Conservation (phyloP, 2,329 filamentous ascomycete species). For the Alternaria gansuensis region DNA sequence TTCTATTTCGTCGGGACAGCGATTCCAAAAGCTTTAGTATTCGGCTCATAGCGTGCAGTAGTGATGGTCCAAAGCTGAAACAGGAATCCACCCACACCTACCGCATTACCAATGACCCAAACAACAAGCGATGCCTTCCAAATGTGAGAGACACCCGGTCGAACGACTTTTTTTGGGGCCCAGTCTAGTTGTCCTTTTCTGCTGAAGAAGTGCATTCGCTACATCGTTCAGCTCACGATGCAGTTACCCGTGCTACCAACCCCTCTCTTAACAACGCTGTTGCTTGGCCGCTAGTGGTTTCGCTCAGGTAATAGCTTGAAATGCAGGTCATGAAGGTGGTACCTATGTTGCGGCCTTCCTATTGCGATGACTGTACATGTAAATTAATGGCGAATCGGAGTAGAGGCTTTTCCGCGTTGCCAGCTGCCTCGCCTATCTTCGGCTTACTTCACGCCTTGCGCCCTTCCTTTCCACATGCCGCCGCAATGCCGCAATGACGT, state of each 20-base stretch:
- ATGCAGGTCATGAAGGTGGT: neutral
- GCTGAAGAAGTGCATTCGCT: neutral
- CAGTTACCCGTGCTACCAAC: neutral
- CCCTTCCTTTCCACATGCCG: constrained; percentile 9
- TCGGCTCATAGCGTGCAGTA: neutral
- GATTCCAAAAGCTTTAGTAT: neutral
- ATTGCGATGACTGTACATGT: constrained; percentile 1
- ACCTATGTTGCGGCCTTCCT: constrained; percentile 1
- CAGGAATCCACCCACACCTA: too few relatives aligned
- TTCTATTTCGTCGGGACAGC: neutral
- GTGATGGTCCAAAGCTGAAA: too few relatives aligned
- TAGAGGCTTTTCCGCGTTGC: constrained; percentile 9
- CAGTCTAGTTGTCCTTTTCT: neutral
- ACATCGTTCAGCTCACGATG: neutral
- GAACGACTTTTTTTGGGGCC: neutral
- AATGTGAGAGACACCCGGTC: too few relatives aligned
- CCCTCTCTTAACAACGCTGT: neutral
- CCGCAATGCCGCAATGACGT: constrained; percentile 39
- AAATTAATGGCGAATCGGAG: constrained; percentile 17
- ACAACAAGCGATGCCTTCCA: too few relatives aligned
- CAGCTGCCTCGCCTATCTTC: constrained; percentile 23
- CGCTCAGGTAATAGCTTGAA: neutral
- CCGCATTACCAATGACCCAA: too few relatives aligned
- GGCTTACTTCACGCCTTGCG: constrained; percentile 25
- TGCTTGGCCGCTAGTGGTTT: neutral